Evolutionary conservation across 2,329 filamentous ascomycete genomes (phyloP).

Genomic region (Aspergillus niger): DNA sequence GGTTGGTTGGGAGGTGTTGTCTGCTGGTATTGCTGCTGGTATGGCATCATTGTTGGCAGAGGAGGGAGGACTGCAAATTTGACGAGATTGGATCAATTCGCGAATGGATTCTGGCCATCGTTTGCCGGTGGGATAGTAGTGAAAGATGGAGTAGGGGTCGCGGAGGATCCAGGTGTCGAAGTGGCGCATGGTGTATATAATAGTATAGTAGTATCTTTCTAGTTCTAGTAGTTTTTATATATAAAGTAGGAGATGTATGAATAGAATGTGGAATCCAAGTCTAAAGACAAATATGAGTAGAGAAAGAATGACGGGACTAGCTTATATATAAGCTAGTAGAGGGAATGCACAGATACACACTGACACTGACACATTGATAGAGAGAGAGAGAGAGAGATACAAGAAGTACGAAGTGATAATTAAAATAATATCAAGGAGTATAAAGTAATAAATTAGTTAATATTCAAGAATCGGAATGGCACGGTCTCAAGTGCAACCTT

Average conservation of each 20-base stretch:
- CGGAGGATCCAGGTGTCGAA: constrained; percentile 43
- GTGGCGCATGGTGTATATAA: constrained; percentile 33
- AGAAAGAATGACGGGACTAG: too few species aligned
- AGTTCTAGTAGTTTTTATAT: too few species aligned
- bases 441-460: neutral
- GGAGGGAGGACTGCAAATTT: constrained; percentile 35
- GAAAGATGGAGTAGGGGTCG: constrained; percentile 43
- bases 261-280: too few species aligned
- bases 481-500: constrained; percentile 23
- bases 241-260: neutral
- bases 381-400: neutral
- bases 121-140: constrained; percentile 40
- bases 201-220: neutral
- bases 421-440: neutral
- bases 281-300: too few species aligned
- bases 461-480: neutral
- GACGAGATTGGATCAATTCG: constrained; percentile 37
- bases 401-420: neutral
- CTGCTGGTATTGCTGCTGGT: neutral
- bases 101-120: constrained; percentile 40
- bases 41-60: neutral
- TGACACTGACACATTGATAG: neutral
- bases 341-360: neutral
- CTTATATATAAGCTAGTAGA: neutral
- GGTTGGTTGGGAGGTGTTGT: constrained; percentile 22